Percentiles rank a stretch among this genome's conserved stretches.
Conservation (phyloP, 257 asterid genomes). For the Penstemon eatonii region DNA sequence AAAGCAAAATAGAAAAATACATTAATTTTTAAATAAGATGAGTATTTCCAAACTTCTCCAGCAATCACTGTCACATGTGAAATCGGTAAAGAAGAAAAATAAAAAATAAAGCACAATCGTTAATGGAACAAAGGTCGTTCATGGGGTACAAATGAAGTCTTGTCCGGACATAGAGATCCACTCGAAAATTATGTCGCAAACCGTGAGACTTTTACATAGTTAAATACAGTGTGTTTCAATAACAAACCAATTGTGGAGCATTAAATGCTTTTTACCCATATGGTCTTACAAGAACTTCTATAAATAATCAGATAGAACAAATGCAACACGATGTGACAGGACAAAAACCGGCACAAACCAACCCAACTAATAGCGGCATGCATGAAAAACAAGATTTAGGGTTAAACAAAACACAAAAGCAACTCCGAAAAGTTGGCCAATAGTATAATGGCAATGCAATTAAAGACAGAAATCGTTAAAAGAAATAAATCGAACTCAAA, state of each 20-base stretch:
- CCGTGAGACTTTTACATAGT: not conserved
- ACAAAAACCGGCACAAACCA: not conserved
- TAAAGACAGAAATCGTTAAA: not conserved
- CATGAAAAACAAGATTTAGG: not conserved
- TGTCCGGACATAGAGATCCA: not conserved
- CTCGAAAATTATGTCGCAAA: not conserved
- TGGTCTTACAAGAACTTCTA: no score
- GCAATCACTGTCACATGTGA: not conserved
- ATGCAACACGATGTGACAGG: not conserved
- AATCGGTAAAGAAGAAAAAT: not conserved
- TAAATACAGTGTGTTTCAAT: not conserved
- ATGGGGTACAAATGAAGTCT: not conserved
- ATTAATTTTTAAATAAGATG: not conserved
- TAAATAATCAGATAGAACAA: no score
- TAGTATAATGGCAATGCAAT: not conserved
- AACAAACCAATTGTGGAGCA: no score
- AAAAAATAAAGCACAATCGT: not conserved
- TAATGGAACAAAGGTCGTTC: not conserved
- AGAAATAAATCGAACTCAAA: conserved; percentile 16
- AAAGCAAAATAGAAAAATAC: not conserved
- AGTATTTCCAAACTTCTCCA: not conserved
- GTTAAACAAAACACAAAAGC: not conserved
- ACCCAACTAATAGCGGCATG: not conserved
- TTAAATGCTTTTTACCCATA: no score
- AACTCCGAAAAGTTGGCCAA: not conserved